phyloP scores from a whole-genome alignment of 192 early-diverging fungal species.

The Powellomyces hirtus region DNA sequence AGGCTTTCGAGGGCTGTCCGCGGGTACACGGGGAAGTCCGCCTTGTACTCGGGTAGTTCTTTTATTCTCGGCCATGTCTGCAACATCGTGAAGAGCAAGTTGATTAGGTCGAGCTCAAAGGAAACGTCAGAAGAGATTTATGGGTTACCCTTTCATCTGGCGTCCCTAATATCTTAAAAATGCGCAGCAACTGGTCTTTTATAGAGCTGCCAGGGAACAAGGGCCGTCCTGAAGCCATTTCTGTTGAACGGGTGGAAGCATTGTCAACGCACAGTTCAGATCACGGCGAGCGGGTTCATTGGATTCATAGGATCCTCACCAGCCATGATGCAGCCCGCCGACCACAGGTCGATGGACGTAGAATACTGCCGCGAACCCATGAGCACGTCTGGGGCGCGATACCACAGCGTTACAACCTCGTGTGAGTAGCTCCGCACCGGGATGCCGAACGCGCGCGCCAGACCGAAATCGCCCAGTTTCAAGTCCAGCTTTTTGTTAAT shows the following conservation, averaged over 20 bases:
- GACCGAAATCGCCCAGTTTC: conserved; percentile 88
- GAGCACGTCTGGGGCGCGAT: conserved; percentile 90
- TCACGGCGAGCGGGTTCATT: too few relatives aligned
- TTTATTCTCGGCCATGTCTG: conserved; percentile 82
- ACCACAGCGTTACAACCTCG: conserved; percentile 98
- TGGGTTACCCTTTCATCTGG: conserved; percentile 60
- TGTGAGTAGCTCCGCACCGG: conserved; percentile 78
- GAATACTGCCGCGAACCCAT: conserved; percentile 91
- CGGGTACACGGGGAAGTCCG: conserved; percentile 75
- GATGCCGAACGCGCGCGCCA: conserved; percentile 95
- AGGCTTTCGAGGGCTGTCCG: conserved; percentile 69
- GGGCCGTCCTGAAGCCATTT: conserved; percentile 67
- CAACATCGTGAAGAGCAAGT: too few relatives aligned
- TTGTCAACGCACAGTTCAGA: too few relatives aligned
- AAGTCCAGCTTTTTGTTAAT: conserved; percentile 75
- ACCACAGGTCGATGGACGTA: conserved; percentile 96
- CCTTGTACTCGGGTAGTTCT: conserved; percentile 85
- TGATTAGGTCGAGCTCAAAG: too few relatives aligned
- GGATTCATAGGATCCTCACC: too few relatives aligned
- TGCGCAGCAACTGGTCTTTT: conserved; percentile 81
- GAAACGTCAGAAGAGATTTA: too few relatives aligned
- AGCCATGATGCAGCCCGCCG: conserved; percentile 91
- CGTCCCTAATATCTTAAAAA: conserved; percentile 85
- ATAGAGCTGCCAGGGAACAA: conserved; percentile 89
- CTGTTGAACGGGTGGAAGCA: too few relatives aligned